Conservation (phyloP, 78 protist genomes). For the Trichosphaerium sp. region DNA sequence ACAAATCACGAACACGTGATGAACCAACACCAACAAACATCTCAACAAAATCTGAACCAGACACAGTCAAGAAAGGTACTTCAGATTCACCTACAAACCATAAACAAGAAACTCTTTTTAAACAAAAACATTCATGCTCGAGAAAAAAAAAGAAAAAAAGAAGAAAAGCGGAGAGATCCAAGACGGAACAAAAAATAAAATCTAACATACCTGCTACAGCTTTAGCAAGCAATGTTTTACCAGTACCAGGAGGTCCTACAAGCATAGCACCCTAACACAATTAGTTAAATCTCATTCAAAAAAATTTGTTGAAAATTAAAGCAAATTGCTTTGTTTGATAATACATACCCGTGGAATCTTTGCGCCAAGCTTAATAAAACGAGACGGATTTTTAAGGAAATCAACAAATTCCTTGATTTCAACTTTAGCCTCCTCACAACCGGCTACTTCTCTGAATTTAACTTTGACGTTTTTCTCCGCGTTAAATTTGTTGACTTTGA, state of each 20-base stretch:
- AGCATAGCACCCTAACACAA: constrained; percentile 65
- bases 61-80: constrained; percentile 84
- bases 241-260: constrained; percentile 95
- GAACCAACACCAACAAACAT: constrained; percentile 98
- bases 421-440: constrained; percentile 79
- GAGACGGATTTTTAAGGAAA: constrained; percentile 82
- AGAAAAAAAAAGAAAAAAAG: background rate
- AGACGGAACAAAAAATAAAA: background rate
- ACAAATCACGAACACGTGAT: constrained; percentile 69
- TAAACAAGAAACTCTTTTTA: constrained; percentile 11
- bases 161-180: background rate
- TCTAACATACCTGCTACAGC: constrained; percentile 46
- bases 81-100: constrained; percentile 87
- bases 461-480: constrained; percentile 2
- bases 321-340: background rate
- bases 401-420: constrained; percentile 88
- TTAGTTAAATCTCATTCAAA: background rate
- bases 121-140: background rate
- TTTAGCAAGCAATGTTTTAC: constrained; percentile 87
- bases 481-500: constrained; percentile 9
- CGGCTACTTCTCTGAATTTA: constrained; percentile 76
- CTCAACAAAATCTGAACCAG: constrained; percentile 94
- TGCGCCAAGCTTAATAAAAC: constrained; percentile 75
- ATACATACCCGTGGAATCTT: constrained; percentile 64
- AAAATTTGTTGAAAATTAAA: background rate